phyloP scores from a whole-genome alignment of 768 basidiomycete genomes.

The Rhodotorula graminis region DNA sequence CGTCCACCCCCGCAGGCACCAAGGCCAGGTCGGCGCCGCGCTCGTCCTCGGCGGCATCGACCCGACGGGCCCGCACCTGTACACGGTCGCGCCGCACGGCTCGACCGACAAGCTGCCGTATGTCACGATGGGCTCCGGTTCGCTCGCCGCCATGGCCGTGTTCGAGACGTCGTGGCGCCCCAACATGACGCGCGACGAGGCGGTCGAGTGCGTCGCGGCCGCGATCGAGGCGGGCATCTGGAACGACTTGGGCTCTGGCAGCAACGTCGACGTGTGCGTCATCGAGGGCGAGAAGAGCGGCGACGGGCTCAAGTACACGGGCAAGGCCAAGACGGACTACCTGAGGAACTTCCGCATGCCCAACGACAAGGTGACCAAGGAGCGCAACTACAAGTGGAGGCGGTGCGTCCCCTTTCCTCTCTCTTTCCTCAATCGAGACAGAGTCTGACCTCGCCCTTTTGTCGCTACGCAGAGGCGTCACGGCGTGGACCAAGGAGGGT shows the following conservation, averaged over 20 bases:
- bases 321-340: slow-evolving; percentile 75
- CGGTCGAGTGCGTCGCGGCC: slow-evolving; percentile 71
- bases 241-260: slow-evolving; percentile 97
- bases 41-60: slow-evolving; percentile 98
- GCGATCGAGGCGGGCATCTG: slow-evolving; percentile 95
- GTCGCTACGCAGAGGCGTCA: background rate
- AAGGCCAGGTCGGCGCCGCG: slow-evolving; percentile 90
- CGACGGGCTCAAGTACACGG: slow-evolving; percentile 43
- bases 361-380: slow-evolving; percentile 59
- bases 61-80: slow-evolving; percentile 83
- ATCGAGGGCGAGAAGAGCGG: slow-evolving; percentile 57
- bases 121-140: slow-evolving; percentile 97
- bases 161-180: slow-evolving; percentile 83
- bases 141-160: slow-evolving; percentile 94
- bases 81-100: slow-evolving; percentile 92
- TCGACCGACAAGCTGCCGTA: slow-evolving; percentile 98
- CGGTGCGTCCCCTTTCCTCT: slow-evolving; percentile 8
- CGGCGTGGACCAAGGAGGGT: background rate
- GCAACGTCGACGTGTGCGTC: slow-evolving; percentile 96
- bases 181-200: slow-evolving; percentile 78
- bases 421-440: too few relatives aligned
- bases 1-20: slow-evolving; percentile 58
- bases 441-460: background rate
- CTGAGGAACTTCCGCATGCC: slow-evolving; percentile 90
- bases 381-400: slow-evolving; percentile 42